Conservation (phyloP, 768 basidiomycete genomes). For the Fomitopsis pulvina region DNA sequence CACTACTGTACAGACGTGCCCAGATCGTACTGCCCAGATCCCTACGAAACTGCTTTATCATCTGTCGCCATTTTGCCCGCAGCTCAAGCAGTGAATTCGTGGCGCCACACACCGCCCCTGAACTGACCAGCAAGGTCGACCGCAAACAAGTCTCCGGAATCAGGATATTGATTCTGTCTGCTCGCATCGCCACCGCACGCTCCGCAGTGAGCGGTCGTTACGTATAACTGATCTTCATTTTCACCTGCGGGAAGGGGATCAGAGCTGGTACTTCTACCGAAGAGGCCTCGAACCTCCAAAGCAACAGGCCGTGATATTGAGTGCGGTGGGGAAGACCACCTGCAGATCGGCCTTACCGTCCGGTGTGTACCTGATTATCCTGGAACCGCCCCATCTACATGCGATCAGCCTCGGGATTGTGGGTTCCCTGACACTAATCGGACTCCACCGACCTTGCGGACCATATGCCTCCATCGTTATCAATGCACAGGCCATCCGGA, state of each 20-base stretch:
- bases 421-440: conserved; percentile 5
- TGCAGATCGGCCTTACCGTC: conserved; percentile 52
- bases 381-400: conserved; percentile 59
- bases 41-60: neutral
- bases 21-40: neutral
- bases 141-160: conserved; percentile 49
- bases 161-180: conserved; percentile 42
- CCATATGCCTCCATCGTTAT: conserved; percentile 59
- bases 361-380: conserved; percentile 46
- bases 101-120: conserved; percentile 29
- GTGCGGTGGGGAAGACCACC: conserved; percentile 52
- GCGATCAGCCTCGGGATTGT: neutral
- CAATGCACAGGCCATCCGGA: conserved; percentile 63
- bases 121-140: conserved; percentile 42
- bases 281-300: conserved; percentile 49
- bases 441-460: conserved; percentile 43
- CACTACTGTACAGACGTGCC: too few species aligned
- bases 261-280: neutral
- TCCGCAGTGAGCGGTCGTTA: conserved; percentile 48
- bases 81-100: conserved; percentile 14
- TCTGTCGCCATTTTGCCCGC: neutral
- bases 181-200: conserved; percentile 49
- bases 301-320: conserved; percentile 61
- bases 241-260: conserved; percentile 33
- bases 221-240: conserved; percentile 55